These are phyloP conservation scores for Stachybotrys elegans DNA, from an alignment of 2,329 filamentous ascomycete species.

Conservation along the genomic window DNA sequence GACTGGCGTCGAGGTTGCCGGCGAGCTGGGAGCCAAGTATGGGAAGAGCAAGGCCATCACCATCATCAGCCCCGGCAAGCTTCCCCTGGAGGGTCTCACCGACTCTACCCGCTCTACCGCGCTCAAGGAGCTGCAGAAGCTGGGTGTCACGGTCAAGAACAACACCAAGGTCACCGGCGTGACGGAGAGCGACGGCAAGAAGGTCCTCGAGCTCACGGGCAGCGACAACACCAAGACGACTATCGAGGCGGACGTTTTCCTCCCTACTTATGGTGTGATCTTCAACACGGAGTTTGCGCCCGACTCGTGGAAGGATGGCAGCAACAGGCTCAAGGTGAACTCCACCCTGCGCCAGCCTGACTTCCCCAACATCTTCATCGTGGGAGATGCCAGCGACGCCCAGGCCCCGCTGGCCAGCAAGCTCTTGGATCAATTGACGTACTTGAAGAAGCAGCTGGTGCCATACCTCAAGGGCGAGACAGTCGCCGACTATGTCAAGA, in stretches of 20 bases:
- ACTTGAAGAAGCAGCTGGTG: neutral
- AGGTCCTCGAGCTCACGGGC: neutral
- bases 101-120: neutral
- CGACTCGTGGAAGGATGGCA: neutral
- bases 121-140: neutral
- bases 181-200: neutral
- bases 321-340: conserved; percentile 1
- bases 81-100: neutral
- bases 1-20: conserved; percentile 6
- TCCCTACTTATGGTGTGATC: conserved; percentile 4
- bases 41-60: conserved; percentile 19
- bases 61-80: neutral
- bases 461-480: neutral
- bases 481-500: neutral
- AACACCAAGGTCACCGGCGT: neutral
- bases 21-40: conserved; percentile 27
- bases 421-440: neutral
- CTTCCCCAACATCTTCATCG: conserved; percentile 4
- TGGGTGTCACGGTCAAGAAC: neutral
- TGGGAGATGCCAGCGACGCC: conserved; percentile 55
- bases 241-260: conserved; percentile 4
- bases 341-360: neutral
- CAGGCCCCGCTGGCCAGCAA: neutral
- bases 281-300: conserved; percentile 7
- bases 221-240: conserved; percentile 1